Percentiles rank a stretch among this genome's conserved stretches.
Evolutionary conservation across 2,329 filamentous ascomycete genomes (phyloP).

Genomic region (Xylaria sp.): DNA sequence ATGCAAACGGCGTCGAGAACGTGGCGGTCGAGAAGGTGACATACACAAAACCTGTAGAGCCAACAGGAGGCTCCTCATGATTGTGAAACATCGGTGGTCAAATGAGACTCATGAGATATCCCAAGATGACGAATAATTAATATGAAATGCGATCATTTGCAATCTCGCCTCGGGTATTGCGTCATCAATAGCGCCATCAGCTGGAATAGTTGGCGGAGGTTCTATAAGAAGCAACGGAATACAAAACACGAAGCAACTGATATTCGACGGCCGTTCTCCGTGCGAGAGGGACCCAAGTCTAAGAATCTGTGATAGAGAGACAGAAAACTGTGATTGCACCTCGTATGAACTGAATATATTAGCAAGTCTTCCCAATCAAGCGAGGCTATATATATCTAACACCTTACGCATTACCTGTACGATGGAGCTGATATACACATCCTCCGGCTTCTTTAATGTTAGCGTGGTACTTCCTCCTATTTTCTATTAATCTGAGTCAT

Average conservation of each 20-base stretch:
- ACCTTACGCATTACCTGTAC: too few relatives aligned
- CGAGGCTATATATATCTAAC: too few relatives aligned
- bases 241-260: not conserved
- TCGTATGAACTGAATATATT: too few relatives aligned
- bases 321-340: too few relatives aligned
- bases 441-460: too few relatives aligned
- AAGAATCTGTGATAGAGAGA: too few relatives aligned
- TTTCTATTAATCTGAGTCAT: too few relatives aligned
- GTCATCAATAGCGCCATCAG: not conserved
- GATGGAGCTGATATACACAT: too few relatives aligned
- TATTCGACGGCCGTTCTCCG: not conserved
- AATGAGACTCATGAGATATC: slow-evolving; percentile 27
- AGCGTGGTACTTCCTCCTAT: too few relatives aligned
- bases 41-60: slow-evolving; percentile 76
- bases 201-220: not conserved
- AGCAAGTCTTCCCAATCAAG: too few relatives aligned
- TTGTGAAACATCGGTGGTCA: slow-evolving; percentile 31
- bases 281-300: too few relatives aligned
- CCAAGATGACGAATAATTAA: slow-evolving; percentile 20
- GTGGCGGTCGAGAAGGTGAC: slow-evolving; percentile 87
- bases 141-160: slow-evolving; percentile 4
- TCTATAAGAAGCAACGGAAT: not conserved
- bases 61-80: slow-evolving; percentile 57
- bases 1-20: slow-evolving; percentile 76
- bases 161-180: not conserved